Base-by-base conservation (phyloP, 805 yeast genomes). In the Blastobotrys chiropterorum region DNA sequence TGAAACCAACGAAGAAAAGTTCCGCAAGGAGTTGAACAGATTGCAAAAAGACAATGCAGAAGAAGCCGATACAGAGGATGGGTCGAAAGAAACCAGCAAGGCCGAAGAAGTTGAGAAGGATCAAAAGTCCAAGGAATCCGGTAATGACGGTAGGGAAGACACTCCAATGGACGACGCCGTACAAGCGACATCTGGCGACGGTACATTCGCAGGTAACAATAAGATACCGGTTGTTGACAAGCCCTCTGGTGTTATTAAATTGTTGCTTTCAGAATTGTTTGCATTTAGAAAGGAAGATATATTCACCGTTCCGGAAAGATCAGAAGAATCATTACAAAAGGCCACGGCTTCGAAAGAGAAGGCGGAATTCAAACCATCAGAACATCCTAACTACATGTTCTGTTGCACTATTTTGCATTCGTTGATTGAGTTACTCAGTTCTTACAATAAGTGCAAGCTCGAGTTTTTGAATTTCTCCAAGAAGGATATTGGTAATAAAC, bases 381-480 rank as follows among this genome's bases (percentile, higher is more conserved):
- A 53, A 51, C 86, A 85, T 62, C 70, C 73, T 5, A 74, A 78
- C 30, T 86, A 83, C 66, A 75, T 82, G 0, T 83, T 86, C 59
- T 80, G 82, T 53, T 76, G 83, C 44, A 90, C 83, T 64, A 67
- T 90, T 46, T 68, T 90, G 40, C 86, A 82, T 57, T 68, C 80
- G 0, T 66, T 90, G 40, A 76, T 82, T 0, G 97, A 90, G 58
- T 68, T 89, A 5, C 66, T 90, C 5, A 79, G 83, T 1, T 86
- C 96, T 1, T 90, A 90, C 64, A 85, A 83, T 55, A 83, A 82
- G 55, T 80, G 90, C 48, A 90, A 90, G 64, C 75, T 86, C 47
- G 96, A 90, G 60, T 85, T 90, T 60, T 69, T 90, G 52, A 82
- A 92, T 0, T 90, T 80, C 59, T 81, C 92, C 1, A 84, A 82